phyloP scores from a whole-genome alignment of 257 asterid species.

The Cordia subcordata region DNA sequence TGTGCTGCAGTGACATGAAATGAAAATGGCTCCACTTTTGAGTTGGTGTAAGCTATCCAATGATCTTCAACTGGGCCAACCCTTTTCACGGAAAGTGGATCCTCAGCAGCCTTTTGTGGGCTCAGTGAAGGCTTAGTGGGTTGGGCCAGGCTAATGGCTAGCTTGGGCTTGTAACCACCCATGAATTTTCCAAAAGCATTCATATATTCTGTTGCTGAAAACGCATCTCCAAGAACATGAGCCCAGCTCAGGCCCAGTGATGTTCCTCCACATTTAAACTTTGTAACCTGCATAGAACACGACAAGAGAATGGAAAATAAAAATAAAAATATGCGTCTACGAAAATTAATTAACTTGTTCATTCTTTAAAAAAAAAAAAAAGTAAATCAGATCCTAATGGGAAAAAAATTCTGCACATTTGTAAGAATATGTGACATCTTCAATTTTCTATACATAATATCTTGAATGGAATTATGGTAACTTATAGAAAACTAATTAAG shows the following conservation, averaged over 20 bases:
- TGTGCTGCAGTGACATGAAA: slow-evolving; percentile 37
- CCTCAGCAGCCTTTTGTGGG: slow-evolving; percentile 12
- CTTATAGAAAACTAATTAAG: no score
- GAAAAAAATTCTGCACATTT: no score
- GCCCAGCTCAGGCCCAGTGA: slow-evolving; percentile 87
- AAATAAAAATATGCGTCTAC: background rate
- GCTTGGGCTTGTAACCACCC: slow-evolving; percentile 23
- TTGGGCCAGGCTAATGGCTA: slow-evolving; percentile 32
- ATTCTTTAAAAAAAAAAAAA: no score
- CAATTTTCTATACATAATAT: no score
- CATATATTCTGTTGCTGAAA: slow-evolving; percentile 53
- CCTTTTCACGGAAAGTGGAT: slow-evolving; percentile 57
- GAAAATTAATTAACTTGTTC: background rate
- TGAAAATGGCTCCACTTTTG: slow-evolving; percentile 52
- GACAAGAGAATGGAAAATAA: background rate
- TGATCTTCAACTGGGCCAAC: slow-evolving; percentile 70
- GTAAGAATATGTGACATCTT: no score
- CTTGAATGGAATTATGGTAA: no score
- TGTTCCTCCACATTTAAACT: slow-evolving; percentile 77
- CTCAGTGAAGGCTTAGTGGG: slow-evolving; percentile 14
- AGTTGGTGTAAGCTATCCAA: slow-evolving; percentile 40
- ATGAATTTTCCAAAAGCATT: slow-evolving; percentile 32
- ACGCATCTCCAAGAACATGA: slow-evolving; percentile 83
- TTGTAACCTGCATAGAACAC: slow-evolving; percentile 41
- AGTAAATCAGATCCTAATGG: no score